A percentile compares a stretch with the other conserved stretches of the same genome.
Conservation (phyloP, 2,329 filamentous ascomycete genomes). For the Didymellaceae sp. region DNA sequence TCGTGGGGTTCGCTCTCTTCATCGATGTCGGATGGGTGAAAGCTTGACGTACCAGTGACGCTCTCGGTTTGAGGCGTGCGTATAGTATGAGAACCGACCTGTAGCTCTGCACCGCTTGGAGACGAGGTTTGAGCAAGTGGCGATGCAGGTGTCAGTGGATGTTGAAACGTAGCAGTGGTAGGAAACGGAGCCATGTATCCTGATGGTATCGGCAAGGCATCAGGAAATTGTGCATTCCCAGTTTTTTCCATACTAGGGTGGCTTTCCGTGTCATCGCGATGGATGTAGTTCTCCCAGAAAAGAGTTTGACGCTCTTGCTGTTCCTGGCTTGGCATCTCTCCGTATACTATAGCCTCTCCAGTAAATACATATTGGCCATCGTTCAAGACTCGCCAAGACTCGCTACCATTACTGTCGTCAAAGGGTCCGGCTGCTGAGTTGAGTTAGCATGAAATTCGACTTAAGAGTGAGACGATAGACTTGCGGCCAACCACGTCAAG, state of each 20-base stretch:
- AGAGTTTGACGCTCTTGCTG: background rate
- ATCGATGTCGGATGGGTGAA: background rate
- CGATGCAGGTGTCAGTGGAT: background rate
- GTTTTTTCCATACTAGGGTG: background rate
- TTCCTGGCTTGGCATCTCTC: background rate
- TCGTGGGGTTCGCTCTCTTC: background rate
- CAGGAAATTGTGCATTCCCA: background rate
- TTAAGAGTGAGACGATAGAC: too few species aligned
- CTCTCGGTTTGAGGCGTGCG: too few species aligned
- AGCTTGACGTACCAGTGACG: background rate
- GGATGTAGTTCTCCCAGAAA: background rate
- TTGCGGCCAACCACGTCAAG: too few species aligned
- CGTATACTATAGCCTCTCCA: background rate
- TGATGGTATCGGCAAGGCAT: background rate
- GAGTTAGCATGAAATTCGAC: background rate
- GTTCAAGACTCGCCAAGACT: background rate
- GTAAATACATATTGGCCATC: background rate
- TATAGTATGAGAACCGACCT: too few species aligned
- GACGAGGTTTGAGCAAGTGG: too few species aligned
- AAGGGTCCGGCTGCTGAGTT: slow-evolving; percentile 1
- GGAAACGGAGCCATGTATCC: background rate
- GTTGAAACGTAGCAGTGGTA: background rate
- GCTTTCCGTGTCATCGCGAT: background rate
- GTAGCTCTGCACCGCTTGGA: too few species aligned
- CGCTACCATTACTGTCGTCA: background rate